These are phyloP conservation scores for Saprolegnia parasitica DNA, from an alignment of 352 stramenopile genomes.

Conservation along the genomic window DNA sequence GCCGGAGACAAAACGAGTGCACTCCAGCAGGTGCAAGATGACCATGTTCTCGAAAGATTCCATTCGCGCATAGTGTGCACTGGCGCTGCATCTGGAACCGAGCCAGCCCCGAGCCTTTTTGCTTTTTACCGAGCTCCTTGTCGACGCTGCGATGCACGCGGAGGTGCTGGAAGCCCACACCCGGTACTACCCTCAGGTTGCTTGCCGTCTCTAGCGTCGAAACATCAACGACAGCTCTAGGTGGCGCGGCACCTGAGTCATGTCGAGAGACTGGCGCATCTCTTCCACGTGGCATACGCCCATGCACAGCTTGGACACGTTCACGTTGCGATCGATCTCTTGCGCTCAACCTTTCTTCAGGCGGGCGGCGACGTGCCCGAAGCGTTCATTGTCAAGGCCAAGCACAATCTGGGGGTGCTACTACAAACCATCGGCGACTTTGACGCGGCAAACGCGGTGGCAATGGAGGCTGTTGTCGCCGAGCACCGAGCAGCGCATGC, in stretches of 20 bases:
- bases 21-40: neutral
- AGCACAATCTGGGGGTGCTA: conserved; percentile 56
- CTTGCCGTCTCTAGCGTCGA: too few relatives aligned
- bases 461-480: conserved; percentile 36
- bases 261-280: too few relatives aligned
- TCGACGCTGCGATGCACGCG: neutral
- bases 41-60: too few relatives aligned
- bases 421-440: conserved; percentile 35
- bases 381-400: conserved; percentile 37
- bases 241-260: too few relatives aligned
- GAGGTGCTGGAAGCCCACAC: neutral
- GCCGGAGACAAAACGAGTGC: conserved; percentile 9
- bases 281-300: conserved; percentile 41
- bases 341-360: conserved; percentile 31
- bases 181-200: neutral
- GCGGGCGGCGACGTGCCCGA: conserved; percentile 26
- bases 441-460: conserved; percentile 32
- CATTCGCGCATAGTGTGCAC: conserved; percentile 18
- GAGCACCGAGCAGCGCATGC: conserved; percentile 37
- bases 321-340: conserved; percentile 37
- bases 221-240: too few relatives aligned
- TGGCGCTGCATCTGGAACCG: conserved; percentile 31
- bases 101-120: conserved; percentile 31
- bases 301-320: conserved; percentile 32
- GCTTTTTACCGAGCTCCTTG: conserved; percentile 34